Base-by-base conservation (phyloP, 2,329 filamentous ascomycete genomes). In the Sporothrix pseudoabietina region DNA sequence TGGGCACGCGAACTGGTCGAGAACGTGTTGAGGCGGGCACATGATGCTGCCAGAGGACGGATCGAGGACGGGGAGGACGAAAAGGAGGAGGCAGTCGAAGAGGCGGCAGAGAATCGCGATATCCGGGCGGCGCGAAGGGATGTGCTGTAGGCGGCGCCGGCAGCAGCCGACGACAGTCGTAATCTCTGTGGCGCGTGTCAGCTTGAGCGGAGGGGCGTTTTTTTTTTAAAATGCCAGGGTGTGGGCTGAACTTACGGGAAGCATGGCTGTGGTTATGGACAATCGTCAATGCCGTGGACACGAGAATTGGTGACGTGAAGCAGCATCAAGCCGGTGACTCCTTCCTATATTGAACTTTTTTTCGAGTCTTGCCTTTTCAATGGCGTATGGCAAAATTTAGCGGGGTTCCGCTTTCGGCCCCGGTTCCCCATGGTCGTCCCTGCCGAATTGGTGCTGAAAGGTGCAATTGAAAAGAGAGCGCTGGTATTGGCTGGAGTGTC, bases 11-110 rank as follows among this genome's bases (percentile, higher is more conserved):
- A 10, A 4, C 49, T 74, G 32, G 61, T 69, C 14, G 66, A 73
- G 30, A 94, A 92, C 78, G 87, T 88, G 82, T 94, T 94, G 3
- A 93, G 84, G 77, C 85, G 86, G 80, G n/a, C 32, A 9, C 32
- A 30, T 2, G 72, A 14, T 8, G 68, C 22, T 47, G 47, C 47
- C 44, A 65, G 63, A 12, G 63, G 63, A 66, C 35, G 32, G 47
- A 35, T 61, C 41, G 61, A 47, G 16, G 35, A 65, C 6, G 30
- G 30, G 9, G 35, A 65, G 6, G 30, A n/a, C 12, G 12, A 72
- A 63, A 35, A 69, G 44, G 63, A 68, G 6, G 69, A 47, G 26
- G 30, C 14, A 19, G 47, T 39, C 16, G 66, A 14, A 7, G 22
- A 39, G 32, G 49, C 30, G 35, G 44, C 44, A 49, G 54, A 49